These are phyloP conservation scores for Brettanomyces sp. DNA, from an alignment of 805 yeast species.

Conservation along the genomic window DNA sequence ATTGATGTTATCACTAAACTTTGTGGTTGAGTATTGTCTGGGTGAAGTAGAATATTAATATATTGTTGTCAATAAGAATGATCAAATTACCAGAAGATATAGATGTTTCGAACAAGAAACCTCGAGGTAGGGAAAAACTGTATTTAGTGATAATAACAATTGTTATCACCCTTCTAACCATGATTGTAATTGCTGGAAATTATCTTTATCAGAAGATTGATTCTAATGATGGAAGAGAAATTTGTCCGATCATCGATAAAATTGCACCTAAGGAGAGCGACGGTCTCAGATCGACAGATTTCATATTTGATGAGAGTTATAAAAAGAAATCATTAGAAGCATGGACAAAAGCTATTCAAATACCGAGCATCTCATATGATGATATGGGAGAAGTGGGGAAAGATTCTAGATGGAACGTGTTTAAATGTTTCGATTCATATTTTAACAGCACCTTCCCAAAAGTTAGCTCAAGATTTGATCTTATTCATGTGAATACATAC, in stretches of 20 bases:
- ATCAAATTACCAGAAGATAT: too few relatives aligned
- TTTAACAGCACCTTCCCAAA: constrained; percentile 32
- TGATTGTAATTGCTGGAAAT: too few relatives aligned
- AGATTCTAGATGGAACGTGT: constrained; percentile 30
- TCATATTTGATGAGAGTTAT: neutral
- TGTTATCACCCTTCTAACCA: too few relatives aligned
- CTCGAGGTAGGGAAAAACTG: too few relatives aligned
- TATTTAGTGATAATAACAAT: too few relatives aligned
- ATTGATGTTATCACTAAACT: too few relatives aligned
- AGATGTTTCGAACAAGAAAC: too few relatives aligned
- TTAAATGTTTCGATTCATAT: constrained; percentile 28
- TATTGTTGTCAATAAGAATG: too few relatives aligned
- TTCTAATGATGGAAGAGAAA: too few relatives aligned
- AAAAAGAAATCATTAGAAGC: neutral
- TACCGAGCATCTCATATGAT: constrained; percentile 60
- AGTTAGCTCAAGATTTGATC: constrained; percentile 23
- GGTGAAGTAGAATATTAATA: too few relatives aligned
- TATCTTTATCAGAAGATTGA: too few relatives aligned
- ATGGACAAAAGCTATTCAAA: constrained; percentile 44
- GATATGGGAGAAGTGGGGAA: constrained; percentile 31
- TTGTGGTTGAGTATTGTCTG: too few relatives aligned
- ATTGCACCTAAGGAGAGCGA: neutral
- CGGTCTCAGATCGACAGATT: neutral
- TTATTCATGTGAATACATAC: constrained; percentile 32
- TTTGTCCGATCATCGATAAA: neutral